phyloP scores from a whole-genome alignment of 2,329 filamentous ascomycete genomes.

The Tolypocladium cylindrosporum region DNA sequence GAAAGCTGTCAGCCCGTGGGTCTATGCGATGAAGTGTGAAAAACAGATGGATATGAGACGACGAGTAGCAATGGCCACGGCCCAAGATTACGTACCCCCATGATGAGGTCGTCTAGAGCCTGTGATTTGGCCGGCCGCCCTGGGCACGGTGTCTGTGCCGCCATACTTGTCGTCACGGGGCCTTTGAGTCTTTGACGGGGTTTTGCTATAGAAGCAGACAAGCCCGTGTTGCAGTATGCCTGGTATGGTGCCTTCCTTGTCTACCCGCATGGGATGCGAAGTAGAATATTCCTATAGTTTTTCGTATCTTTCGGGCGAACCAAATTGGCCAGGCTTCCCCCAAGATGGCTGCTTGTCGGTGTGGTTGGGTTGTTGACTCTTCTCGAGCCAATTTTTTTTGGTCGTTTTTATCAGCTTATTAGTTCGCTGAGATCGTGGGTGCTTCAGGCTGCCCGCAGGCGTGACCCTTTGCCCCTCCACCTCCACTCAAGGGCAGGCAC shows the following conservation, averaged over 20 bases:
- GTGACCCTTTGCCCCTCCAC: not conserved
- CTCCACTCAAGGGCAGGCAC: not conserved
- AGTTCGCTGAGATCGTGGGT: not conserved
- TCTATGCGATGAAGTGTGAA: not conserved
- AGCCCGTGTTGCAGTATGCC: not conserved
- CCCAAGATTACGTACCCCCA: constrained; percentile 35
- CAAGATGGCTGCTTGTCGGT: not conserved
- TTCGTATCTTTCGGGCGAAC: not conserved
- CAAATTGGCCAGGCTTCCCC: not conserved
- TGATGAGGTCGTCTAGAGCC: constrained; percentile 40
- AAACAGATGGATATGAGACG: not conserved
- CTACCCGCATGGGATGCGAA: not conserved
- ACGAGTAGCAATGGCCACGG: not conserved
- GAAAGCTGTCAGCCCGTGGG: no score
- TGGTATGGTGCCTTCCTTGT: not conserved
- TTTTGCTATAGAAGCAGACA: not conserved
- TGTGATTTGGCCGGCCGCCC: constrained; percentile 12
- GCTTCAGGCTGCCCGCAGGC: no score
- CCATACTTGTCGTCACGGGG: not conserved
- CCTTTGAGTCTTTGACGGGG: not conserved
- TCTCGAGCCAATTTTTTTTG: not conserved
- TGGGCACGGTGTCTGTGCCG: not conserved
- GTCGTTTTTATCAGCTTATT: not conserved
- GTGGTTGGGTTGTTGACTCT: not conserved
- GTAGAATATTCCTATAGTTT: not conserved